Evolutionary conservation across 192 early-diverging fungal genomes (phyloP), one percentile per base, ranked within the genome.

Genomic region (Podila minutissima): DNA sequence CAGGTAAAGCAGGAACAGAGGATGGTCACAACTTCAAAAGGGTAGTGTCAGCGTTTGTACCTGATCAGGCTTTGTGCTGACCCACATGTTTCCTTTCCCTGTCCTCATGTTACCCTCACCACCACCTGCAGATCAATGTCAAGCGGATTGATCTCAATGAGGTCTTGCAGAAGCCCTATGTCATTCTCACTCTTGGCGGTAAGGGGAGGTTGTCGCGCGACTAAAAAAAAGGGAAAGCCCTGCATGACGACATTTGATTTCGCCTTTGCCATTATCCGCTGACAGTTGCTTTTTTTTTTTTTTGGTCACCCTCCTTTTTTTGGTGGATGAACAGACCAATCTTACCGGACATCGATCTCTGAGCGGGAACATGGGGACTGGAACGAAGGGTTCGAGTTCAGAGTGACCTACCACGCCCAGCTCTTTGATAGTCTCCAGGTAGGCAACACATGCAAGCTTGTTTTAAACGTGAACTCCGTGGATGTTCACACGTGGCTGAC

Each of bases 381-480:
- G 92, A 91, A 90, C 74, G 93, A 92, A 67, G 88, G 89, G 0
- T 94, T 94, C 70, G 90, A 92, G 71, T 86, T 94, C 22, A 63
- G 84, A 1, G 89, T 94, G 7, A 89, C 88, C 10, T 93, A 89
- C 67, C 93, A 94, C 66, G 89, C 86, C 58, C 93, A 94, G 82
- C 86, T 94, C 6, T 94, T 94, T 79, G 92, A 91, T 29, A 91
- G 92, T 20, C 67, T 88, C 17, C 85, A 88, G 71, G 87, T 83
- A 85, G 71, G 28, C 22, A 71, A 38, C 26, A 24, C 11, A 26
- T 60, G 24, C 62, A 15, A 37, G 7, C 38, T 29, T 35, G 6
- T 66, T 28, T 66, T 50, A 11, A 15, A 17, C 11, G 13, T 17
- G 41, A 4, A 46, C 12, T 46, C 0, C 13, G 1, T 46, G 12